A percentile compares a stretch with the other conserved stretches of the same genome.
Evolutionary conservation across 2,329 filamentous ascomycete genomes (phyloP).

Genomic region (Ascochyta rabiei): DNA sequence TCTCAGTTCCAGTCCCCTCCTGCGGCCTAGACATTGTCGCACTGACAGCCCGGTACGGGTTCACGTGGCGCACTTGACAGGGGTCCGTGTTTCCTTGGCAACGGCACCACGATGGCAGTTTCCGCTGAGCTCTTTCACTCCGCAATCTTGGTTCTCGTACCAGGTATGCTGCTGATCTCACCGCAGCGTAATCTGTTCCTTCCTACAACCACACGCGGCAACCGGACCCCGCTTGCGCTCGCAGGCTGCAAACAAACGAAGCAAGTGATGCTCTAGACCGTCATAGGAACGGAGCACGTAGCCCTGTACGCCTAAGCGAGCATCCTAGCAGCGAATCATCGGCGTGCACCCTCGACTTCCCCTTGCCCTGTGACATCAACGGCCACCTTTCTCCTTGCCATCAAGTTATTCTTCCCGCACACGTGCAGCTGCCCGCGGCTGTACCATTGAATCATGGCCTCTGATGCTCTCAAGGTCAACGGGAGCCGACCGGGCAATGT

Average conservation of each 20-base stretch:
- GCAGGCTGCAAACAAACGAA: conserved; percentile 9
- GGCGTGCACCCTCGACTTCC: conserved; percentile 25
- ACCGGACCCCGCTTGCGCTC: conserved; percentile 5
- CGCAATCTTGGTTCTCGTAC: not conserved
- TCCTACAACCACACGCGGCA: conserved; percentile 7
- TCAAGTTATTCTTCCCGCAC: conserved; percentile 42
- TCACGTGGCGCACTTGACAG: conserved; percentile 1
- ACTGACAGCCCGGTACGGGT: not conserved
- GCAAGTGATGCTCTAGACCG: conserved; percentile 32
- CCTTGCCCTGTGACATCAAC: conserved; percentile 48
- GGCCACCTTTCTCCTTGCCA: conserved; percentile 38
- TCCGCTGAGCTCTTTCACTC: not conserved
- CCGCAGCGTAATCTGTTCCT: conserved; percentile 6
- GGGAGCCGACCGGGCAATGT: conserved; percentile 45
- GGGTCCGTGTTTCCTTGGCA: conserved; percentile 14
- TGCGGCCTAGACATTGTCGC: not conserved
- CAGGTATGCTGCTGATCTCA: conserved; percentile 1
- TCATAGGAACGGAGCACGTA: conserved; percentile 35
- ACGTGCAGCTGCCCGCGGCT: conserved; percentile 36
- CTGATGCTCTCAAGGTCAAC: conserved; percentile 40
- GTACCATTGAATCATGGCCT: conserved; percentile 37
- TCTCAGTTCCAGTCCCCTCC: not conserved
- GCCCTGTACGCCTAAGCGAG: conserved; percentile 41
- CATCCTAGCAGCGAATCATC: conserved; percentile 36
- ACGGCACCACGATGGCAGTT: conserved; percentile 6